Evolutionary conservation across 179 eudicot genomes (phyloP).

Genomic region (Silene coronaria): DNA sequence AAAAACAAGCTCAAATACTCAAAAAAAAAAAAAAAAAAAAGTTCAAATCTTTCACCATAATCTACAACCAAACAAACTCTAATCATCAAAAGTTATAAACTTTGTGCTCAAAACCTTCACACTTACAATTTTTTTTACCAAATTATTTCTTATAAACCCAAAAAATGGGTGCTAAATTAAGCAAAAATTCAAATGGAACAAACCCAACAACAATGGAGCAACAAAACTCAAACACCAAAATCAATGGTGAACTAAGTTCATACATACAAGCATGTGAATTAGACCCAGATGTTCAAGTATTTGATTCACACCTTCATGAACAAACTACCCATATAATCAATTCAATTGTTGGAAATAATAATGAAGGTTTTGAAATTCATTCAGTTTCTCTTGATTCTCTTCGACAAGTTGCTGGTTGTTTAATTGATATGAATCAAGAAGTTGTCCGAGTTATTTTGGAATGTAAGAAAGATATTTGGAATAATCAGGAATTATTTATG

Average conservation of each 20-base stretch:
- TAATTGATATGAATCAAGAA: conserved; percentile 53
- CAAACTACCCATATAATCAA: conserved; percentile 29
- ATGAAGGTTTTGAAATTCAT: conserved; percentile 34
- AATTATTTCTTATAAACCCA: not conserved
- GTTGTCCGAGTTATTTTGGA: conserved; percentile 43
- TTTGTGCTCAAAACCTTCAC: conserved; percentile 14
- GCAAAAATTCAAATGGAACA: conserved; percentile 21
- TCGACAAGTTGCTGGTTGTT: conserved; percentile 33
- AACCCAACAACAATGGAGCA: conserved; percentile 16
- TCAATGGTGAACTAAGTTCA: conserved; percentile 27
- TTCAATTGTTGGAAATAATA: conserved; percentile 19
- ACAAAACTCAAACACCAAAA: conserved; percentile 18
- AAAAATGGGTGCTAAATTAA: conserved; percentile 30
- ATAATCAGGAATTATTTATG: conserved; percentile 38
- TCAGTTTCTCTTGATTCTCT: conserved; percentile 49
- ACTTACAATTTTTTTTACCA: conserved; percentile 24
- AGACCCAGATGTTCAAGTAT: conserved; percentile 36
- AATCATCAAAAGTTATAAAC: conserved; percentile 35
- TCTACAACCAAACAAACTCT: not conserved
- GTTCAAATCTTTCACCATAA: not conserved
- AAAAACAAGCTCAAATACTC: not conserved
- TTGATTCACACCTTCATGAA: conserved; percentile 34
- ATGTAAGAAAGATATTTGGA: conserved; percentile 47
- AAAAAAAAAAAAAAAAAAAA: too few relatives aligned
- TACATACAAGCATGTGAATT: conserved; percentile 31